Evolutionary conservation across 805 yeast genomes (phyloP).

Genomic region (Candida vartiovaarae): DNA sequence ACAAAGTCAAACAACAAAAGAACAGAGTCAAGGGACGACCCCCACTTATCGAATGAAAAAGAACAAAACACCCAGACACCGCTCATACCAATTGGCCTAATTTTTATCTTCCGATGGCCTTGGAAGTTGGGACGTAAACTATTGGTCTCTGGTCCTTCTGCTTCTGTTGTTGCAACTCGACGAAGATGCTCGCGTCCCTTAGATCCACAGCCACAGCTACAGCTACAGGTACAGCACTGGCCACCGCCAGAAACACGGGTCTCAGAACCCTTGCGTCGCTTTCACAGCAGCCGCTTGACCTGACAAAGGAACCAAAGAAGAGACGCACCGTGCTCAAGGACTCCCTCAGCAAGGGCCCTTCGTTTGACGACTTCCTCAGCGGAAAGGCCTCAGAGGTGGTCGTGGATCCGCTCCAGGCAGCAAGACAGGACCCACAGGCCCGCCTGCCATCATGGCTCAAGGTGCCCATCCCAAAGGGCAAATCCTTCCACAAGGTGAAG

Average conservation of each 20-base stretch:
- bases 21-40: no score
- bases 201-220: no score
- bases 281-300: background rate
- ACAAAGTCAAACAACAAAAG: no score
- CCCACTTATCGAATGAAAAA: no score
- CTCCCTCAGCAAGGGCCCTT: conserved; percentile 74
- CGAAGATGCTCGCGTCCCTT: no score
- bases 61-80: no score
- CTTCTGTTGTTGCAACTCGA: no score
- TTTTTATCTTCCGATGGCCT: no score
- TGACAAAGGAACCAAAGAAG: conserved; percentile 22
- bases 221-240: no score
- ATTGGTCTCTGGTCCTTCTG: no score
- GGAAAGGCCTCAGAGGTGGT: conserved; percentile 66
- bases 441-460: conserved; percentile 91
- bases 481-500: conserved; percentile 71
- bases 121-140: no score
- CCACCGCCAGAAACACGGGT: background rate
- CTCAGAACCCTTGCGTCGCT: background rate
- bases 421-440: conserved; percentile 58
- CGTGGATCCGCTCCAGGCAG: conserved; percentile 72
- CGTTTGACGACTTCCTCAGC: conserved; percentile 82
- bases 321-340: conserved; percentile 59
- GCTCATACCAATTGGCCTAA: no score
- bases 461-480: conserved; percentile 95